Conservation (phyloP, 129 eudicot species). For the Mikania micrantha region DNA sequence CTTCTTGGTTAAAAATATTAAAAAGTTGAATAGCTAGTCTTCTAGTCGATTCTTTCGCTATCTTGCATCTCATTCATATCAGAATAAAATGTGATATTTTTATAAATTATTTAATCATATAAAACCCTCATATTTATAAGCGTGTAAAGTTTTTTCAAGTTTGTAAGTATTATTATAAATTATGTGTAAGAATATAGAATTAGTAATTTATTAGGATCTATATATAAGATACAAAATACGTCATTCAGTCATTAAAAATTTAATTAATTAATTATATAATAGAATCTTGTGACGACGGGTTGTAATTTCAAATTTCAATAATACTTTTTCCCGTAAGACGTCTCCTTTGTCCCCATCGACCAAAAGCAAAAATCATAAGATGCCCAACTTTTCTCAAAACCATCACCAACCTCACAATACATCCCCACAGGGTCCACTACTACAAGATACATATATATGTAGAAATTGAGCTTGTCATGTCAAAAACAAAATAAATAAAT, state of each 20-base stretch:
- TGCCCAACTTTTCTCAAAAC: background rate
- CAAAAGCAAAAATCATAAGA: constrained; percentile 2
- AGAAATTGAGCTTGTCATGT: too few relatives aligned
- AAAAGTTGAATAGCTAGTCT: background rate
- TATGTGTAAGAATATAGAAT: too few relatives aligned
- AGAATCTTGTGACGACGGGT: background rate
- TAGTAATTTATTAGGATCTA: too few relatives aligned
- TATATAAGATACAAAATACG: too few relatives aligned
- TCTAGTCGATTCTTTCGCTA: background rate
- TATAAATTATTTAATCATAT: background rate
- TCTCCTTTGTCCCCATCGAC: background rate
- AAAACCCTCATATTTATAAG: too few relatives aligned
- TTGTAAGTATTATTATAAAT: too few relatives aligned
- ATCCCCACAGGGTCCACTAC: too few relatives aligned
- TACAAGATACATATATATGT: too few relatives aligned
- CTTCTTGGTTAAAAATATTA: background rate
- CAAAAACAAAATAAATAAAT: too few relatives aligned
- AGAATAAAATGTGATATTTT: background rate
- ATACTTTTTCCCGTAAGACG: background rate
- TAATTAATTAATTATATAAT: background rate
- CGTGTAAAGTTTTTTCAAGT: too few relatives aligned
- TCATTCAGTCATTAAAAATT: too few relatives aligned
- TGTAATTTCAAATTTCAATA: background rate
- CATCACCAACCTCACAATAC: constrained; percentile 7
- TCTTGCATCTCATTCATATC: too few relatives aligned